Base-by-base conservation (phyloP, 805 yeast genomes). In the Brettanomyces custersianus region DNA sequence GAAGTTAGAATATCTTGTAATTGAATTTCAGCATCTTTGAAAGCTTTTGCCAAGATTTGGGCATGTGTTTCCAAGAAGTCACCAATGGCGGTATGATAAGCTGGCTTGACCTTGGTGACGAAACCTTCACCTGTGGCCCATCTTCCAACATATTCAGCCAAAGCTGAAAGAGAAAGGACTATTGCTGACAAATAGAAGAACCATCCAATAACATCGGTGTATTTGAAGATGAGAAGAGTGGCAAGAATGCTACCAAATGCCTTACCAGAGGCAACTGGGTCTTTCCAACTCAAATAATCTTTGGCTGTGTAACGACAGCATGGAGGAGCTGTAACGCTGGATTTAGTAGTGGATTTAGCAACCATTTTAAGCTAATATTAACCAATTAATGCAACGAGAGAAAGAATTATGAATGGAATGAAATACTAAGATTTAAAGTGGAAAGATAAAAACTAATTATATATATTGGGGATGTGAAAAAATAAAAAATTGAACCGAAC, bases 131-230 rank as follows among this genome's bases (percentile, higher is more conserved):
- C 95, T 34, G 83, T 70, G 46, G 80, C 60, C 29, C 75, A 49
- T 54, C 80, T 80, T 42, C 94, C 81, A 39, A 69, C 66, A 53
- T 78, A 82, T 65, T 88, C 96, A 38, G 79, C 82, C 38, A 72
- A 66, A 35, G 87, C 92, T 34, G 90, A 70, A 20, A 71, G 52
- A 19, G 48, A 39, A 43, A 87, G 67, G 20, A 70, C 75, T 42
- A 77, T 59, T 55, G 76, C 75, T 37, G 75, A 61, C 31, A 80
- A 42, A 56, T 71, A 75, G 67, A 79, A 72, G 50, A 79, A 60
- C 36, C 78, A 60, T 43, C 76, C 72, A 48, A 78, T 48, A 46
- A 82, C 53, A 55, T 81, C 79, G 50, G 81, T 71, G 34, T 65
- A 70, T 57, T 80, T 82, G 49, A 80, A 52, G 24, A 78, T 56